Percentiles rank a stretch among this genome's conserved stretches.
phyloP scores from a whole-genome alignment of 2,329 filamentous ascomycete species.

The Cyanodermella asteris region DNA sequence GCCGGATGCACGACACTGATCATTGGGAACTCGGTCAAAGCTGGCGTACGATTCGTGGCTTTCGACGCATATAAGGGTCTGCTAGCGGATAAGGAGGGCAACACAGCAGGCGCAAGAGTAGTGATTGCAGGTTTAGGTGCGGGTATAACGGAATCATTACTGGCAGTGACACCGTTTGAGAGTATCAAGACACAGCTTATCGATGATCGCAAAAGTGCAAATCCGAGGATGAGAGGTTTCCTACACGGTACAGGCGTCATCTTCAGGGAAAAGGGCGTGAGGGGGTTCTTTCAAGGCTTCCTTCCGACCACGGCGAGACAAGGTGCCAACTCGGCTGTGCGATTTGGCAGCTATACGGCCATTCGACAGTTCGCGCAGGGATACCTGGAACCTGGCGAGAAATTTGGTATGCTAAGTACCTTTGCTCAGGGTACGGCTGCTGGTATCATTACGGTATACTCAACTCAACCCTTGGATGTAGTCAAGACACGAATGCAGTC shows the following conservation, averaged over 20 bases:
- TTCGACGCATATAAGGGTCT: conserved; percentile 86
- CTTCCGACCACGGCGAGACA: conserved; percentile 86
- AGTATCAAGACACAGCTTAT: conserved; percentile 98
- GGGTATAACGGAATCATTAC: conserved; percentile 75
- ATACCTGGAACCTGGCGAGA: conserved; percentile 85
- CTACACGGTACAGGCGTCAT: conserved; percentile 78
- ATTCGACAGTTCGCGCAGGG: conserved; percentile 79
- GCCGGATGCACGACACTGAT: conserved; percentile 93
- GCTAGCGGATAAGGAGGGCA: conserved; percentile 63
- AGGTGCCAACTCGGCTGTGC: conserved; percentile 77
- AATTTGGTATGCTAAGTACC: conserved; percentile 67
- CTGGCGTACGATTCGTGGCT: conserved; percentile 83
- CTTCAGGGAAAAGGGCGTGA: conserved; percentile 62
- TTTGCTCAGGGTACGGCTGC: conserved; percentile 81
- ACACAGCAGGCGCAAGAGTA: conserved; percentile 72
- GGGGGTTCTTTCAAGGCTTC: conserved; percentile 93
- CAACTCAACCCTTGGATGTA: conserved; percentile 58
- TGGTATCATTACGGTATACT: conserved; percentile 66
- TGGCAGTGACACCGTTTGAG: conserved; percentile 92
- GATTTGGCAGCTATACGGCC: conserved; percentile 78
- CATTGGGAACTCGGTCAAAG: conserved; percentile 90
- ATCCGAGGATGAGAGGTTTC: conserved; percentile 78
- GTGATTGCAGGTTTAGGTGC: conserved; percentile 88
- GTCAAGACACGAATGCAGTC: conserved; percentile 97
- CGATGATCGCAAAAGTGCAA: conserved; percentile 72